phyloP scores from a whole-genome alignment of 495 filamentous ascomycete species.

The Cetradonia linearis region DNA sequence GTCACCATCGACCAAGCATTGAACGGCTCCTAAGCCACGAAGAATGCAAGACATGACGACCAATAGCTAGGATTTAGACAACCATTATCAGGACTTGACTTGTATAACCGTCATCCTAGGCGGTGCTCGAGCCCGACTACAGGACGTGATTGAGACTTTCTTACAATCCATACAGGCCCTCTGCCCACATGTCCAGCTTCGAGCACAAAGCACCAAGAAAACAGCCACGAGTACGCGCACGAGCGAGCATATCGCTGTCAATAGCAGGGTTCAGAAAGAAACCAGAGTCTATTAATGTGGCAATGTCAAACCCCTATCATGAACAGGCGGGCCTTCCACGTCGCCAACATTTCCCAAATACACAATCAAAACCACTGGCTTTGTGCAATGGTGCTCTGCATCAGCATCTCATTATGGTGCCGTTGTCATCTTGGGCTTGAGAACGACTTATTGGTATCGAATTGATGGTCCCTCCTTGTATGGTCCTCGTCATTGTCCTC shows the following conservation, averaged over 20 bases:
- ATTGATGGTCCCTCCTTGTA: too few relatives aligned
- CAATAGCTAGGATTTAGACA: background rate
- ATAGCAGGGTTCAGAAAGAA: background rate
- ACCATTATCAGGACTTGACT: background rate
- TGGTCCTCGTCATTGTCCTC: background rate
- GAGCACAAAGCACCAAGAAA: background rate
- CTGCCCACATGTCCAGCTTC: background rate
- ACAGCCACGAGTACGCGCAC: background rate
- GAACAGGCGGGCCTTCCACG: too few relatives aligned
- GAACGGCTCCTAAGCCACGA: background rate
- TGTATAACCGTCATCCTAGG: background rate
- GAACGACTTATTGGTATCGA: background rate
- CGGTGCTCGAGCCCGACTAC: background rate
- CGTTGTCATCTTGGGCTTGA: background rate
- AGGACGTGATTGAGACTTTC: background rate
- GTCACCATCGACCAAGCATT: too few relatives aligned
- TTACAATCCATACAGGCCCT: background rate
- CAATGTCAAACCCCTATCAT: too few relatives aligned
- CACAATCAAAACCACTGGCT: too few relatives aligned
- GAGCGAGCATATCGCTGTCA: background rate
- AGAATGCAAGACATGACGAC: background rate
- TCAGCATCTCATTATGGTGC: background rate
- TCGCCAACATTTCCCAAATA: too few relatives aligned
- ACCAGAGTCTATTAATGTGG: too few relatives aligned
- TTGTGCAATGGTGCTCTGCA: too few relatives aligned